Base-by-base conservation (phyloP, 2,329 filamentous ascomycete species). In the Curvularia eragrostidis region DNA sequence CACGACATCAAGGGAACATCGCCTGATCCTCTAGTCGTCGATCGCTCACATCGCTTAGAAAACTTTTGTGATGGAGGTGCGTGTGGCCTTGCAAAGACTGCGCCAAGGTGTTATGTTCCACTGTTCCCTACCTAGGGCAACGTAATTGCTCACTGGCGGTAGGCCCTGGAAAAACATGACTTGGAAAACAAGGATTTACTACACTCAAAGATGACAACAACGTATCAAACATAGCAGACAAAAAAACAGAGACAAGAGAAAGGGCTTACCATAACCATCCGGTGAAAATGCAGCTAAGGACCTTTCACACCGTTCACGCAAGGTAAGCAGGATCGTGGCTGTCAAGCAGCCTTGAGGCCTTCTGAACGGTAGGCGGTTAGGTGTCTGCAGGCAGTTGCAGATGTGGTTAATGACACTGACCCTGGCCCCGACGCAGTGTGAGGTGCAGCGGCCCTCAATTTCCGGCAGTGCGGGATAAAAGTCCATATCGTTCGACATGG, bases 1-100 rank as follows among this genome's bases (percentile, higher is more conserved):
- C 62, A 68, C 66, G 62, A 68, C 65, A 69, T 70, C 64, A 64
- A 52, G 36, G 28, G 18, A 36, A 58, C 65, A 64, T 67, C 61
- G 52, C 47, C 58, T 56, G 47, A 46, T 41, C 41, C 52, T 44
- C 48, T 63, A 46, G 50, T 53, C 49, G 60, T 52, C 44, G 56
- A 63, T 62, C 56, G 44, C 52, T 47, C 44, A 51, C 52, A 48
- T 64, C 44, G 48, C 53, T 53, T 57, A 42, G 46, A 42, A 48
- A 47, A 46, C 19, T 49, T 47, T 48, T 50, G 30, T 36, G 18
- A 28, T 54, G 41, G 21, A 42, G 38, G 42, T 28, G 39, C 18
- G 41, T 43, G 43, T 43, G 36, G 43, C 43, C 18, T 51, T 23
- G 48, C 21, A 21, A 50, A 46, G n/a, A 24, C 12, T 48, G n/a